Evolutionary conservation across 2,329 filamentous ascomycete species (phyloP).

Genomic region (Epichloe sylvatica): DNA sequence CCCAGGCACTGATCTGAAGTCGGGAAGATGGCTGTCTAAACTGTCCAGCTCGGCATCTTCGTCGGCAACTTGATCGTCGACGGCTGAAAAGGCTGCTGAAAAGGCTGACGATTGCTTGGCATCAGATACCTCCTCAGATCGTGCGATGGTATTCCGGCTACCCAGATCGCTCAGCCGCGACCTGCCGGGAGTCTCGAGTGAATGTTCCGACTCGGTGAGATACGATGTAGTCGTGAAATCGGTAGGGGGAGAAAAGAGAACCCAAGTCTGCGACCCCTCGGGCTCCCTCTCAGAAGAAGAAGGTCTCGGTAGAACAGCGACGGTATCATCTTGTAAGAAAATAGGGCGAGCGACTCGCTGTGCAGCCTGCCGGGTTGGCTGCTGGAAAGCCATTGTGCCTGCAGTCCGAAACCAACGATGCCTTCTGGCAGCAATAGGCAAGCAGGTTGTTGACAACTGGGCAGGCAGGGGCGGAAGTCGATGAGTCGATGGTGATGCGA

Average conservation of each 20-base stretch:
- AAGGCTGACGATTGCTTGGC: constrained; percentile 24
- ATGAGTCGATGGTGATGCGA: constrained; percentile 1
- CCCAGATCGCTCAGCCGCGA: constrained; percentile 70
- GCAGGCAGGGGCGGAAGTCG: background rate
- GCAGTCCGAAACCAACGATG: background rate
- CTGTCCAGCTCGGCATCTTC: constrained; percentile 80
- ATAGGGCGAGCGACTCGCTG: constrained; percentile 33
- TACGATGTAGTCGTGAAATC: constrained; percentile 50
- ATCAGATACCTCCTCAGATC: constrained; percentile 39
- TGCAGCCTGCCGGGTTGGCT: constrained; percentile 38
- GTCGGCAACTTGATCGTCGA: constrained; percentile 29
- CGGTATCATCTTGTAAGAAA: constrained; percentile 23
- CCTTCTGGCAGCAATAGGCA: background rate
- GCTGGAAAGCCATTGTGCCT: constrained; percentile 42
- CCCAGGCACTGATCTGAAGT: constrained; percentile 55
- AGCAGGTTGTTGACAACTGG: too few relatives aligned
- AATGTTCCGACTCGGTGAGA: constrained; percentile 51
- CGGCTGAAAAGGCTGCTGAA: constrained; percentile 23
- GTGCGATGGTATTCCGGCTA: constrained; percentile 56
- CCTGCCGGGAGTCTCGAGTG: constrained; percentile 51
- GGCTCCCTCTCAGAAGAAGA: constrained; percentile 23
- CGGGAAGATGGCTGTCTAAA: constrained; percentile 79
- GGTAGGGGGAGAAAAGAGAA: constrained; percentile 69
- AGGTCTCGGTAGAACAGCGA: constrained; percentile 11
- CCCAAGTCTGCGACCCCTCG: constrained; percentile 83